Evolutionary conservation across 305 asterid species (phyloP).

Genomic region (Fraxinus sp.): DNA sequence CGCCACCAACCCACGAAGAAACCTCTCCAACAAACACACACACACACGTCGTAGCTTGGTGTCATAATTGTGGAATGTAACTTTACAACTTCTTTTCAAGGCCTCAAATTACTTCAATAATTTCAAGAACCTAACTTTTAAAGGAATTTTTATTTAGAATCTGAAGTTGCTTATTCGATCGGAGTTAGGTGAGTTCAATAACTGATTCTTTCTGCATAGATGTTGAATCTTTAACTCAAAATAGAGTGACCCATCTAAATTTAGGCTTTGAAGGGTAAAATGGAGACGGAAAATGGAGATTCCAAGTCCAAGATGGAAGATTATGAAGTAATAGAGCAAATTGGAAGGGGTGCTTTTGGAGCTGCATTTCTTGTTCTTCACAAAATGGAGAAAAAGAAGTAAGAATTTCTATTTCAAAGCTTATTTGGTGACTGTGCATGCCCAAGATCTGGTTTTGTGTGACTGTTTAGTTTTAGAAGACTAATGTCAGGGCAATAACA

Average conservation of each 20-base stretch:
- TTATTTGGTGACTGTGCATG: slow-evolving; percentile 21
- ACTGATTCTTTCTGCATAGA: neutral
- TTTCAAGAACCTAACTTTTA: slow-evolving; percentile 6
- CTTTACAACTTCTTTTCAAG: slow-evolving; percentile 29
- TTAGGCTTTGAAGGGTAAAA: slow-evolving; percentile 35
- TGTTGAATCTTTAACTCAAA: slow-evolving; percentile 29
- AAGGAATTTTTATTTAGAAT: slow-evolving; percentile 6
- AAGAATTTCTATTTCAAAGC: slow-evolving; percentile 21
- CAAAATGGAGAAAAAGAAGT: slow-evolving; percentile 68
- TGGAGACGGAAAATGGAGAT: slow-evolving; percentile 60
- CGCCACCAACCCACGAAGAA: neutral
- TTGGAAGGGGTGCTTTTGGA: slow-evolving; percentile 90
- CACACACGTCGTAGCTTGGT: neutral
- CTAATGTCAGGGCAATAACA: neutral
- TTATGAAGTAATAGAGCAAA: slow-evolving; percentile 77
- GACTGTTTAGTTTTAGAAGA: neutral
- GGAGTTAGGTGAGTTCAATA: slow-evolving; percentile 21
- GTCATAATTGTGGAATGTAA: slow-evolving; percentile 10
- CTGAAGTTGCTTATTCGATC: slow-evolving; percentile 28
- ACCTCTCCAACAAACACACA: neutral
- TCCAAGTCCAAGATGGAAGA: slow-evolving; percentile 66
- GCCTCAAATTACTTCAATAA: slow-evolving; percentile 15
- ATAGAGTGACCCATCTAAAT: slow-evolving; percentile 36
- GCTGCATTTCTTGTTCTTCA: slow-evolving; percentile 79
- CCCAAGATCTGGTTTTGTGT: slow-evolving; percentile 3